Evolutionary conservation across 2,329 filamentous ascomycete species (phyloP).

Genomic region (Fusarium lateritium): DNA sequence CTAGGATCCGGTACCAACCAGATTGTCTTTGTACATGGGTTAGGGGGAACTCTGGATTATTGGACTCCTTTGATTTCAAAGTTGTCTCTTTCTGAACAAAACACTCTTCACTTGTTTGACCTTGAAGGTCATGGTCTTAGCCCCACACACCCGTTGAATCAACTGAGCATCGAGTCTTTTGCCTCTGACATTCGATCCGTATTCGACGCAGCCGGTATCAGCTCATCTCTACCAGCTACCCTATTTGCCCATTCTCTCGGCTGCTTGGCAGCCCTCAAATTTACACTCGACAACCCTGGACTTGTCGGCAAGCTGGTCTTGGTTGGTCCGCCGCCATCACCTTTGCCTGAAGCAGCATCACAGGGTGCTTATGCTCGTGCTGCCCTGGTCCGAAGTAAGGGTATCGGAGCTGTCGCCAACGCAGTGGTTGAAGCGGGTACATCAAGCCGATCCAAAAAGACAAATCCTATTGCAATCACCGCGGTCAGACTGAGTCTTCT

Average conservation of each 20-base stretch:
- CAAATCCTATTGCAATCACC: constrained; percentile 52
- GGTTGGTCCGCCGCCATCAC: constrained; percentile 3
- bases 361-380: constrained; percentile 7
- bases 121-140: constrained; percentile 70
- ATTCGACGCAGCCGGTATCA: background rate
- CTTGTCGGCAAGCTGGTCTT: constrained; percentile 8
- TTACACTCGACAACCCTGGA: background rate
- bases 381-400: background rate
- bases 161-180: constrained; percentile 60
- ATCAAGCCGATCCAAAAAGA: background rate
- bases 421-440: constrained; percentile 5
- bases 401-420: background rate
- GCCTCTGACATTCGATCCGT: constrained; percentile 27
- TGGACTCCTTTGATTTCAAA: constrained; percentile 61
- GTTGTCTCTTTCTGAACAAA: constrained; percentile 37
- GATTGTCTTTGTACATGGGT: constrained; percentile 69
- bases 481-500: constrained; percentile 62
- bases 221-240: background rate
- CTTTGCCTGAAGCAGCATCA: background rate
- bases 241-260: constrained; percentile 9
- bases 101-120: constrained; percentile 62
- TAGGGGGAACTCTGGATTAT: constrained; percentile 63
- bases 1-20: background rate
- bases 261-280: constrained; percentile 1
- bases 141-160: constrained; percentile 62